A percentile compares a stretch with the other conserved stretches of the same genome.
phyloP scores from a whole-genome alignment of 2,329 filamentous ascomycete species.

The Colletotrichum spaethianum region DNA sequence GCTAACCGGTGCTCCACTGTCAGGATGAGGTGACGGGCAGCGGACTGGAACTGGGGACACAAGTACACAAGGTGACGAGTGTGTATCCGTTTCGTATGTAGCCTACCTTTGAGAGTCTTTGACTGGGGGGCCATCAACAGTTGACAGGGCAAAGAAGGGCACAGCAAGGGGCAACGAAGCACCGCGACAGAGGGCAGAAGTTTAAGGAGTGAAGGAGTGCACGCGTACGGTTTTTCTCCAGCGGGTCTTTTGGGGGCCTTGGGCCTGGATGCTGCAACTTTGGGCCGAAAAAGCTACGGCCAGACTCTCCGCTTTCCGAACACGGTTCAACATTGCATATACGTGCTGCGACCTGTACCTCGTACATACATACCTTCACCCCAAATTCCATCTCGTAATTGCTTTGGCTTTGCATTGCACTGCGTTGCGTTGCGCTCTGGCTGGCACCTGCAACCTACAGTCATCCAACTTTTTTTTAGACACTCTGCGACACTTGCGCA shows the following conservation, averaged over 20 bases:
- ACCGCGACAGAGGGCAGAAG: not conserved
- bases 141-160: conserved; percentile 2
- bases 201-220: not conserved
- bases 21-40: conserved; percentile 40
- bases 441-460: conserved; percentile 23
- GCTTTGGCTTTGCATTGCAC: conserved; percentile 24
- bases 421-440: conserved; percentile 22
- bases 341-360: conserved; percentile 22
- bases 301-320: conserved; percentile 34
- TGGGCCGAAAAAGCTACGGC: conserved; percentile 27
- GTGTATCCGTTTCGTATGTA: not conserved
- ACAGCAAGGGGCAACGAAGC: not conserved
- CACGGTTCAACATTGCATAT: conserved; percentile 38
- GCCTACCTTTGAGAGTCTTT: not conserved
- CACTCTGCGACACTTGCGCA: conserved; percentile 13
- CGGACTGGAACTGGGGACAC: conserved; percentile 28
- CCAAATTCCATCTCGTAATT: conserved; percentile 24
- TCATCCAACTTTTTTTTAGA: conserved; percentile 13
- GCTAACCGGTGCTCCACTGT: conserved; percentile 23
- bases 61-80: conserved; percentile 7
- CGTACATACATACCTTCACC: conserved; percentile 24
- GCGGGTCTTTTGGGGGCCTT: conserved; percentile 8
- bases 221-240: conserved; percentile 9
- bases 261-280: conserved; percentile 34
- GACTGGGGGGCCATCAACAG: not conserved